Evolutionary conservation across 176 grass and related monocot species (phyloP), one percentile per base, ranked within the genome.

Genomic region (Lolium perenne): DNA sequence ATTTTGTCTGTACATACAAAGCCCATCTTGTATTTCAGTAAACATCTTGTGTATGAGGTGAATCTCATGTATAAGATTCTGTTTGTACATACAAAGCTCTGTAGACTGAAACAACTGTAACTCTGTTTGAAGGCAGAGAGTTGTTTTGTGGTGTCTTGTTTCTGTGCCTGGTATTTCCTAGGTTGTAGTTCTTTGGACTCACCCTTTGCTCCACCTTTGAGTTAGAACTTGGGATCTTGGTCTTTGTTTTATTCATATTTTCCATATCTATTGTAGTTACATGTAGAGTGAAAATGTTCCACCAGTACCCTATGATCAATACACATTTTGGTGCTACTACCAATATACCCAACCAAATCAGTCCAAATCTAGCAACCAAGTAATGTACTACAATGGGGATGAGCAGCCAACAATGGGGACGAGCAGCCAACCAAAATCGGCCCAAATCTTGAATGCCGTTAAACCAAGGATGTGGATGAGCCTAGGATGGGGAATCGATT

Each of bases 91-190:
- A 11, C 64, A 70, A 22, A 35, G 29, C 29, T 32, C 32, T 70
- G 26, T 51, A 22, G 80, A 69, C 68, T 55, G 32, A 40, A 69
- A 82, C 11, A 54, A 40, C 21, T 82, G 7, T 55, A 54, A 81
- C 25, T 20, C 54, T 18, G 26, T 68, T 4, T 12, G 62, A 81
- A 67, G 48, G 17, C 26, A 53, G 62, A 68, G 13, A 65, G 32
- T 78, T 35, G 3, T 32, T 40, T 59, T 78, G 10, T 29, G 12
- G 61, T 63, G 10, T 59, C 32, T 41, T 59, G 17, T n/a, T 59
- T 78, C 38, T 78, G 50, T 78, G 38, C 17, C 18, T 77, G 74
- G 50, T 13, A 21, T 50, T 74, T 23, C 23, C 22, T 54, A 16
- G 18, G 68, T 50, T 74, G 71, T 74, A 17, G 49, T 56, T 26